A percentile compares a stretch with the other conserved stretches of the same genome.
Conservation (phyloP, 2,329 filamentous ascomycete genomes). For the Sporothrix brasiliensis region DNA sequence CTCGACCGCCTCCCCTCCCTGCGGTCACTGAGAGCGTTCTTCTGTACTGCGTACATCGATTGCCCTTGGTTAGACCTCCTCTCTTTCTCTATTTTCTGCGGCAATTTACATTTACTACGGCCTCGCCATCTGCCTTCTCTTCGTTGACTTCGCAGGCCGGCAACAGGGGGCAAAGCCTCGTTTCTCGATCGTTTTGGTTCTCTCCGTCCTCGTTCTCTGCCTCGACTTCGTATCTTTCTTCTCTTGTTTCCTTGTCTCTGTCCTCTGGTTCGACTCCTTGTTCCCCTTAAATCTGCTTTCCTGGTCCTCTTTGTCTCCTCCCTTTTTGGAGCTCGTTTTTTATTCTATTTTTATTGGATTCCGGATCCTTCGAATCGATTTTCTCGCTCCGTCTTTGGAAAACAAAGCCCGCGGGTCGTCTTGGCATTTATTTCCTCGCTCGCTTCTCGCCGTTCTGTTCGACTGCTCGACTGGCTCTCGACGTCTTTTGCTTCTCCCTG, state of each 20-base stretch:
- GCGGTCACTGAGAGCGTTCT: not conserved
- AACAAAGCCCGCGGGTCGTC: slow-evolving; percentile 1
- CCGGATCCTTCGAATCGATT: slow-evolving; percentile 23
- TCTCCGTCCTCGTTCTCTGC: not conserved
- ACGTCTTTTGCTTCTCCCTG: slow-evolving; percentile 6
- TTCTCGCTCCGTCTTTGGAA: slow-evolving; percentile 9
- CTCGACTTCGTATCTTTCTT: not conserved
- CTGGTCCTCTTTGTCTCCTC: slow-evolving; percentile 4
- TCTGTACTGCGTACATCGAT: slow-evolving; percentile 17
- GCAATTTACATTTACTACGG: slow-evolving; percentile 13
- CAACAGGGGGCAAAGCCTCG: not conserved
- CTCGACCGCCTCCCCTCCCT: slow-evolving; percentile 1
- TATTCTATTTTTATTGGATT: slow-evolving; percentile 16
- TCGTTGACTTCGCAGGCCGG: slow-evolving; percentile 15
- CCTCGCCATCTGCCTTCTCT: slow-evolving; percentile 2
- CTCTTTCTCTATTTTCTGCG: not conserved
- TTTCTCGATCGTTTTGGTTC: not conserved
- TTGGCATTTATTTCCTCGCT: slow-evolving; percentile 17
- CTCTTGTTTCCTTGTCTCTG: not conserved
- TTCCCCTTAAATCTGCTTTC: slow-evolving; percentile 6
- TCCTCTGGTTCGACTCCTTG: slow-evolving; percentile 10
- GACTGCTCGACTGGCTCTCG: slow-evolving; percentile 23
- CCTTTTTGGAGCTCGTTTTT: slow-evolving; percentile 17
- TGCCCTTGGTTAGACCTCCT: not conserved
- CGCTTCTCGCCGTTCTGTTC: not conserved